These are phyloP conservation scores for Pezicula carpinea DNA, from an alignment of 2,329 filamentous ascomycete genomes.

Conservation along the genomic window DNA sequence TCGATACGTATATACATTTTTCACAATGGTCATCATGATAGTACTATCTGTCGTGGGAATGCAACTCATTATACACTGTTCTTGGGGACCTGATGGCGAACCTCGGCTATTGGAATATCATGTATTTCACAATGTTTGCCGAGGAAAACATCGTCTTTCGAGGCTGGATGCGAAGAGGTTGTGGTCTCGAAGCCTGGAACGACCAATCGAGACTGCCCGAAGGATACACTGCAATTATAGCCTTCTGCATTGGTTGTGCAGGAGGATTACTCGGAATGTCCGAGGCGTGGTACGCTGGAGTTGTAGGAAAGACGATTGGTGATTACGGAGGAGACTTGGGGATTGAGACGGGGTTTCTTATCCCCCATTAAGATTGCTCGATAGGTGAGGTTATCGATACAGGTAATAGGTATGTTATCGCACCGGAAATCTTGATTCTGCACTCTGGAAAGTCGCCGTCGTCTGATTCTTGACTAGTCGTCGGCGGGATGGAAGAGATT, in stretches of 20 bases:
- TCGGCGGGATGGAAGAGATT: too few species aligned
- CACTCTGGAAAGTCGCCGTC: background rate
- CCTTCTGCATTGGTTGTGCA: constrained; percentile 57
- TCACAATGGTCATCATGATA: background rate
- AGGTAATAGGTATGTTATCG: background rate
- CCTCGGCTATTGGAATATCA: constrained; percentile 55
- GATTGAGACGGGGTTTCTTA: constrained; percentile 48
- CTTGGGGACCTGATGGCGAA: constrained; percentile 49
- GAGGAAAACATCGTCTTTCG: constrained; percentile 65
- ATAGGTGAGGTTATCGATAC: constrained; percentile 24
- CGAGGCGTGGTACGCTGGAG: constrained; percentile 62
- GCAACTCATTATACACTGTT: constrained; percentile 12
- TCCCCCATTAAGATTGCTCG: constrained; percentile 41
- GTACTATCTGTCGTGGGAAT: constrained; percentile 8
- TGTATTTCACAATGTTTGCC: constrained; percentile 50
- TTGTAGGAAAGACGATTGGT: constrained; percentile 56
- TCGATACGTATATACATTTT: constrained; percentile 1
- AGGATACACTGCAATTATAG: constrained; percentile 55
- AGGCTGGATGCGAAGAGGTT: constrained; percentile 51
- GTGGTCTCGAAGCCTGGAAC: constrained; percentile 47
- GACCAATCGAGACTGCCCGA: constrained; percentile 51
- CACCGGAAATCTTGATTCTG: background rate
- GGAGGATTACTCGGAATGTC: constrained; percentile 65
- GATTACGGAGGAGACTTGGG: constrained; percentile 43
- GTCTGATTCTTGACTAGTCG: background rate